These are phyloP conservation scores for Breviolum minutum DNA, from an alignment of 73 alveolate species.

Conservation along the genomic window DNA sequence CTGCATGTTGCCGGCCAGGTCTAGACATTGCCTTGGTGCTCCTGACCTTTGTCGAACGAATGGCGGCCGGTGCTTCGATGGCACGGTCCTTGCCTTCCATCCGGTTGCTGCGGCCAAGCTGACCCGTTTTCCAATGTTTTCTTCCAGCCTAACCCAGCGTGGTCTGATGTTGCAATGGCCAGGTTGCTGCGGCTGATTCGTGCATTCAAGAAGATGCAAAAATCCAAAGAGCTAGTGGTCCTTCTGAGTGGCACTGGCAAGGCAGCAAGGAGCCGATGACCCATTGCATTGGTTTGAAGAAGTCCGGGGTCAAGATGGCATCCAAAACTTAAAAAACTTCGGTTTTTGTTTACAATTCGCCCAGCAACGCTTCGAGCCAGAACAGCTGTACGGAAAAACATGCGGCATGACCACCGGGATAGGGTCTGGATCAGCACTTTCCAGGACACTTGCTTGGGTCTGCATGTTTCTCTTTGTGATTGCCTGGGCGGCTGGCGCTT, in stretches of 20 bases:
- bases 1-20: neutral
- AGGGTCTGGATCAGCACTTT: too few species aligned
- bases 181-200: conserved; percentile 72
- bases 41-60: conserved; percentile 75
- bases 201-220: conserved; percentile 67
- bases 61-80: conserved; percentile 91
- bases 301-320: neutral
- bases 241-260: conserved; percentile 58
- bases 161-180: neutral
- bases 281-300: too few species aligned
- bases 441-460: conserved; percentile 50
- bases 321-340: neutral
- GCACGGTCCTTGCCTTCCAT: conserved; percentile 74
- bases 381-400: neutral
- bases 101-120: conserved; percentile 63
- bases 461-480: conserved; percentile 13
- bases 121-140: neutral
- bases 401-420: too few species aligned
- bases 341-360: neutral
- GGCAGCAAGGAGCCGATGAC: conserved; percentile 83
- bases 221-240: conserved; percentile 70
- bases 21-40: conserved; percentile 75
- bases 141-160: neutral
- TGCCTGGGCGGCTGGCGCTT: conserved; percentile 71
- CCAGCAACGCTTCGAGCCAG: neutral